Evolutionary conservation across 140 eudicot species (phyloP), one percentile per base, ranked within the genome.

Genomic region (Stevia rebaudiana): DNA sequence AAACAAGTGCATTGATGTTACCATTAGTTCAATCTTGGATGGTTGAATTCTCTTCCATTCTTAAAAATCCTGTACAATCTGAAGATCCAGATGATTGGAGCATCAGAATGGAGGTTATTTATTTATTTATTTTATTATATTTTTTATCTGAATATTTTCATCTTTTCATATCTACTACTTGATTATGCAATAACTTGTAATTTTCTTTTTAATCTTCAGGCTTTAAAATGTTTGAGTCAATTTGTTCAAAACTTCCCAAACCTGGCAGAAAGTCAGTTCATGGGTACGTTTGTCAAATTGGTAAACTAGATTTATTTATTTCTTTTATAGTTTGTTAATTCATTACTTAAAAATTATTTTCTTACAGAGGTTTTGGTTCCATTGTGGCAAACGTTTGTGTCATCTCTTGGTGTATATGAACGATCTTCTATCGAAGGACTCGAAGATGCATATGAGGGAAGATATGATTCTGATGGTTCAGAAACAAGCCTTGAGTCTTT

Each of bases 61-160:
- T 92, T 65, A 73, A 76, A 21, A 68, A 61, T 25, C 88, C 96
- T 21, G 89, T 92, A 61, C 90, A 81, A 78, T 84, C 97, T 51
- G 99, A 88, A 74, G 99, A 88, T 74, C 97, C 99, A 70, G 97
- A 88, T 79, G 99, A 92, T 62, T 92, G 99, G 99, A 81, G 92
- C 81, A 81, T 88, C 67, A 77, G 97, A 76, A 88, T 88, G 95
- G 99, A 88, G 97, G 99, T 92, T n/a, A n/a, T n/a, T n/a, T n/a
- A n/a, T n/a, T n/a, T n/a, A n/a, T n/a, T n/a, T n/a, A n/a, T n/a
- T n/a, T n/a, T n/a, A n/a, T n/a, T n/a, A 37, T 24, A 47, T 53
- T 17, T 65, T 41, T 66, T 56, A 24, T 56, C 42, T 53, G 44
- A 54, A 43, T 64, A 55, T 68, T 40, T 60, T 42, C 37, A 58